Conservation (phyloP, 495 filamentous ascomycete genomes). For the Oleoguttula mirabilis region DNA sequence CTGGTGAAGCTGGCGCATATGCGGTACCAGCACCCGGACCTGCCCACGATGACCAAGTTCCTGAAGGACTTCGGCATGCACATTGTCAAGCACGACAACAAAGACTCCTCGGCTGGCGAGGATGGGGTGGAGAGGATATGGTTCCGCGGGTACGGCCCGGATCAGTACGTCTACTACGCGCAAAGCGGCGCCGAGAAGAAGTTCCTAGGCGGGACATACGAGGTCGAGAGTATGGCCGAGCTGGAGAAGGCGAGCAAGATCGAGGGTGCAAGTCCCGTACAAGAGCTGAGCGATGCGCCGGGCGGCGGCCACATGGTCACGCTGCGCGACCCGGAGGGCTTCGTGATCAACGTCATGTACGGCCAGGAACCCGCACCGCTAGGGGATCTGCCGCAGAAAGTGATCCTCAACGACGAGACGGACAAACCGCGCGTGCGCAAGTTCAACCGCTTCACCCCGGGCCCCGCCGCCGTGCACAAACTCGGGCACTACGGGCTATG, state of each 20-base stretch:
- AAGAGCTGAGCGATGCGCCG: slow-evolving; percentile 41
- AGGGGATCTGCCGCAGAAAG: slow-evolving; percentile 36
- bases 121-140: slow-evolving; percentile 23
- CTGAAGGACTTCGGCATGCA: slow-evolving; percentile 32
- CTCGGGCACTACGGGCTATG: slow-evolving; percentile 61
- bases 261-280: slow-evolving; percentile 29
- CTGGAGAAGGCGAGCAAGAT: slow-evolving; percentile 25
- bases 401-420: slow-evolving; percentile 38
- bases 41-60: slow-evolving; percentile 34
- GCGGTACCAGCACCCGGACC: slow-evolving; percentile 40
- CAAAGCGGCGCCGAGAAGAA: slow-evolving; percentile 27
- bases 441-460: slow-evolving; percentile 33
- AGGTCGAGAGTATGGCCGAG: slow-evolving; percentile 26
- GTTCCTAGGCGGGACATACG: slow-evolving; percentile 31
- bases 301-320: slow-evolving; percentile 49
- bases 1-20: slow-evolving; percentile 36
- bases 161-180: slow-evolving; percentile 34
- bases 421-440: slow-evolving; percentile 28
- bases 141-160: slow-evolving; percentile 29
- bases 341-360: slow-evolving; percentile 46
- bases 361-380: slow-evolving; percentile 37
- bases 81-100: slow-evolving; percentile 27
- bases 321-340: slow-evolving; percentile 47
- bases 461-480: slow-evolving; percentile 60
- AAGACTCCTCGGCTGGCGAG: slow-evolving; percentile 14